Evolutionary conservation across 805 yeast genomes (phyloP).

Genomic region (Suhomyces sp.): DNA sequence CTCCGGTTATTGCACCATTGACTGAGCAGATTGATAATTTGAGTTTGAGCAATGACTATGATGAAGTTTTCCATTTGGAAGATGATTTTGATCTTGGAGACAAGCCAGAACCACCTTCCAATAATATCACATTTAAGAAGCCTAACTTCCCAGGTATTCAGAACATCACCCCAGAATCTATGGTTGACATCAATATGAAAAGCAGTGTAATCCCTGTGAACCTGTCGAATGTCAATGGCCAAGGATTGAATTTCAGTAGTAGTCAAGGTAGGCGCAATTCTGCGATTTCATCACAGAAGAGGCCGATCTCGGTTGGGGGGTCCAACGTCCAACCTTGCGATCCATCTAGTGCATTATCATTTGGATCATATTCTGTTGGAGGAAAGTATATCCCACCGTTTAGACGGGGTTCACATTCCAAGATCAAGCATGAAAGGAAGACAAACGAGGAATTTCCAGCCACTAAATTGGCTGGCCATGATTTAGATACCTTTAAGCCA

Average conservation of each 20-base stretch:
- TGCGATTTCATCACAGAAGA: constrained; percentile 1
- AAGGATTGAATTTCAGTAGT: not conserved
- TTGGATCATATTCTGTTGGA: constrained; percentile 19
- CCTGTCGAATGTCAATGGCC: not conserved
- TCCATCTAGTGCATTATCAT: constrained; percentile 8
- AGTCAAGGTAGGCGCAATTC: constrained; percentile 8
- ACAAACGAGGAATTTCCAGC: constrained; percentile 3
- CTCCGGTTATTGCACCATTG: constrained; percentile 34
- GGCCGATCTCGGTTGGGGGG: constrained; percentile 7
- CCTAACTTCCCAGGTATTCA: constrained; percentile 12
- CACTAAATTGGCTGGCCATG: constrained; percentile 3
- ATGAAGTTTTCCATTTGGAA: constrained; percentile 44
- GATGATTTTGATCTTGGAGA: constrained; percentile 32
- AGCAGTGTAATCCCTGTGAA: not conserved
- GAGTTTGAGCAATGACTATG: constrained; percentile 26
- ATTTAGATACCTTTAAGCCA: constrained; percentile 13
- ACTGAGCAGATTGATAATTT: constrained; percentile 38
- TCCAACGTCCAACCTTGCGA: not conserved
- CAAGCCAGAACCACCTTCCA: constrained; percentile 1
- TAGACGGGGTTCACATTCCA: constrained; percentile 49
- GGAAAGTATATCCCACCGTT: constrained; percentile 77
- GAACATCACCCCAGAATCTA: constrained; percentile 1
- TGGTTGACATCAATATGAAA: not conserved
- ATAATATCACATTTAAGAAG: constrained; percentile 14
- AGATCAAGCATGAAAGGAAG: constrained; percentile 7